Percentiles rank a stretch among this genome's conserved stretches.
These are phyloP conservation scores for Carex arenaria DNA, from an alignment of 202 grass and related monocot species.

Conservation along the genomic window DNA sequence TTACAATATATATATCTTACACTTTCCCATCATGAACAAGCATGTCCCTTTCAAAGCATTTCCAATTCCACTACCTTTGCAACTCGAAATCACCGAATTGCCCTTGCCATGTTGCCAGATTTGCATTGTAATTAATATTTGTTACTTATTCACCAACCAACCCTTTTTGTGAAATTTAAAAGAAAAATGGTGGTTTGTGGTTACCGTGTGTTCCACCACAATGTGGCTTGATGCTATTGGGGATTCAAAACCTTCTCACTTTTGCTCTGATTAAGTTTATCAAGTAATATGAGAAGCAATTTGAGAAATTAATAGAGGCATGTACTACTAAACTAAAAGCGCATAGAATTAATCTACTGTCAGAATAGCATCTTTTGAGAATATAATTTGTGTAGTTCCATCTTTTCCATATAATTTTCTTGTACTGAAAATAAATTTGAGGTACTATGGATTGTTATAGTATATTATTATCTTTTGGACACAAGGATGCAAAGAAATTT, in stretches of 20 bases:
- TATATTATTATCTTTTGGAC: too few species aligned
- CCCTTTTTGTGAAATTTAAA: background rate
- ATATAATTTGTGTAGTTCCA: background rate
- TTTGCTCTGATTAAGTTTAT: background rate
- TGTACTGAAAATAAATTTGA: background rate
- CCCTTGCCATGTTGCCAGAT: constrained; percentile 7
- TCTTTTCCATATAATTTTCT: background rate
- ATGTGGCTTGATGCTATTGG: constrained; percentile 10
- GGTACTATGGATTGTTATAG: too few species aligned
- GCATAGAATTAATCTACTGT: background rate
- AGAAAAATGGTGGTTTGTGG: background rate
- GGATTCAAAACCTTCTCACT: background rate
- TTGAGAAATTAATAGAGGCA: background rate
- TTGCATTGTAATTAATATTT: constrained; percentile 16
- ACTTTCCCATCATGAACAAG: background rate
- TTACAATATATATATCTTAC: background rate
- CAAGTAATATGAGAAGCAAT: background rate
- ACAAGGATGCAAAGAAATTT: too few species aligned
- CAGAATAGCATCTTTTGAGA: background rate
- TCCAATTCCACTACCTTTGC: constrained; percentile 43
- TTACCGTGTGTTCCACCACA: background rate
- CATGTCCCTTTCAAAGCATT: constrained; percentile 53
- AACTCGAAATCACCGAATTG: constrained; percentile 4
- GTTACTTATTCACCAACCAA: constrained; percentile 16
- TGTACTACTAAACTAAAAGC: background rate